phyloP scores from a whole-genome alignment of 371 early-diverging fungal genomes.

The Mucor saturninus region DNA sequence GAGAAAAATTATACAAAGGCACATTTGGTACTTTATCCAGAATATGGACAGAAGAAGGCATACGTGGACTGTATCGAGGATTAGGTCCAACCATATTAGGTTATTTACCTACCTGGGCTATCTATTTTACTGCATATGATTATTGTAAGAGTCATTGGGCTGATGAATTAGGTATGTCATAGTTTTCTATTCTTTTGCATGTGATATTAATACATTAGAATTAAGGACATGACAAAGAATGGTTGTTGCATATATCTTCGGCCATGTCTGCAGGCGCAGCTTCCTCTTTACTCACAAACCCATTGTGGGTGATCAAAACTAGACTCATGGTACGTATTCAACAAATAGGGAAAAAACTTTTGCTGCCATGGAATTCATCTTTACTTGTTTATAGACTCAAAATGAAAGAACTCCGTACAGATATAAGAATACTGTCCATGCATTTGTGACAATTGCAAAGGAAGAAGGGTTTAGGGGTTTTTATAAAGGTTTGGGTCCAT shows the following conservation, averaged over 20 bases:
- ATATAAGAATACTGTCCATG: conserved; percentile 74
- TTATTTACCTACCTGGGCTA: conserved; percentile 91
- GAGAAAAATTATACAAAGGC: conserved; percentile 44
- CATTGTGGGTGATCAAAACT: conserved; percentile 96
- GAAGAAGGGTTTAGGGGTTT: conserved; percentile 81
- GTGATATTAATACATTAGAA: neutral
- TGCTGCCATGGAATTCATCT: too few relatives aligned
- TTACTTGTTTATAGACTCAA: conserved; percentile 67
- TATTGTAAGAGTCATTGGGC: conserved; percentile 57
- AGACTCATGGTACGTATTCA: conserved; percentile 75
- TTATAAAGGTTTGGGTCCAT: conserved; percentile 89
- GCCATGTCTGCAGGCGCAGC: conserved; percentile 87
- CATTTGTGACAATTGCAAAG: conserved; percentile 67
- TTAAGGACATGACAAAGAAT: conserved; percentile 44
- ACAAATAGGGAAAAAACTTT: too few relatives aligned
- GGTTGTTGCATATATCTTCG: conserved; percentile 77
- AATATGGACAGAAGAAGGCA: conserved; percentile 86
- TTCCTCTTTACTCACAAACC: conserved; percentile 82
- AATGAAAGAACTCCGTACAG: conserved; percentile 67
- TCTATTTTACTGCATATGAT: conserved; percentile 87
- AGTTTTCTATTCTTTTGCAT: conserved; percentile 23
- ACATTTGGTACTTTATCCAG: conserved; percentile 66
- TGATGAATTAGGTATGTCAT: conserved; percentile 22
- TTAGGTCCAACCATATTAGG: conserved; percentile 88
- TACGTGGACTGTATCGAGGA: conserved; percentile 90